These are phyloP conservation scores for Crithidia acanthocephali DNA, from an alignment of 208 protist species.

Conservation along the genomic window DNA sequence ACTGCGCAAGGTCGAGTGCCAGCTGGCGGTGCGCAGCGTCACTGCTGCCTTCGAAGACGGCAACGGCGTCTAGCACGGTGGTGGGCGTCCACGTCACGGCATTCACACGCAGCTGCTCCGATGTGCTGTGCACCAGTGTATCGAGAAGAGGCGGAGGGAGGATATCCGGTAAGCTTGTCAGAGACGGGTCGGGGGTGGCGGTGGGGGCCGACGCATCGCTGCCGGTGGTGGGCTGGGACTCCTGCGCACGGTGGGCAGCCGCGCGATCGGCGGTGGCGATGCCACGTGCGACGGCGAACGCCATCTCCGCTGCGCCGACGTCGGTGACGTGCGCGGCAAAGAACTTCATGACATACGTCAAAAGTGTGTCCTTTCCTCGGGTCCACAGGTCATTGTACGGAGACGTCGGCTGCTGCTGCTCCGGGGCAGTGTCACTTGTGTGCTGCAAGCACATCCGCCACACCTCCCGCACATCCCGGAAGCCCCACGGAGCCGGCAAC, in stretches of 20 bases:
- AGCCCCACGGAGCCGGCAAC: constrained; percentile 1
- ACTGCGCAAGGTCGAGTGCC: constrained; percentile 11
- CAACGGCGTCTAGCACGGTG: constrained; percentile 17
- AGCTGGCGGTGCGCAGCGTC: constrained; percentile 17
- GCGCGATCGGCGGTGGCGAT: neutral
- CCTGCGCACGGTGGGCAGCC: neutral
- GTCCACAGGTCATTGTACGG: neutral
- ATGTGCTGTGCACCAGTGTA: neutral
- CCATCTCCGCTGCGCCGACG: constrained; percentile 5
- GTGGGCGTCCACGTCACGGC: constrained; percentile 26
- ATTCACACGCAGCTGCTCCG: constrained; percentile 1
- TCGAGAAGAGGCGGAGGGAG: constrained; percentile 4
- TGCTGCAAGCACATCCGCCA: neutral
- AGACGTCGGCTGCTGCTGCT: neutral
- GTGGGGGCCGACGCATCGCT: neutral
- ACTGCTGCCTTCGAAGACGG: constrained; percentile 13
- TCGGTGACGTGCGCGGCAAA: neutral
- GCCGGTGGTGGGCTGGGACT: neutral
- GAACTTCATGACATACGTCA: neutral
- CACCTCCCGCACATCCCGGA: neutral
- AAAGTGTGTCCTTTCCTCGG: neutral
- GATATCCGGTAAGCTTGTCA: neutral
- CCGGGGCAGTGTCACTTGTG: neutral
- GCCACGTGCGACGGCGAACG: neutral
- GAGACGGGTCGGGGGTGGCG: neutral